Percentiles rank a stretch among this genome's conserved stretches.
These are phyloP conservation scores for Verticillium isaacii DNA, from an alignment of 2,329 filamentous ascomycete genomes.

Conservation along the genomic window DNA sequence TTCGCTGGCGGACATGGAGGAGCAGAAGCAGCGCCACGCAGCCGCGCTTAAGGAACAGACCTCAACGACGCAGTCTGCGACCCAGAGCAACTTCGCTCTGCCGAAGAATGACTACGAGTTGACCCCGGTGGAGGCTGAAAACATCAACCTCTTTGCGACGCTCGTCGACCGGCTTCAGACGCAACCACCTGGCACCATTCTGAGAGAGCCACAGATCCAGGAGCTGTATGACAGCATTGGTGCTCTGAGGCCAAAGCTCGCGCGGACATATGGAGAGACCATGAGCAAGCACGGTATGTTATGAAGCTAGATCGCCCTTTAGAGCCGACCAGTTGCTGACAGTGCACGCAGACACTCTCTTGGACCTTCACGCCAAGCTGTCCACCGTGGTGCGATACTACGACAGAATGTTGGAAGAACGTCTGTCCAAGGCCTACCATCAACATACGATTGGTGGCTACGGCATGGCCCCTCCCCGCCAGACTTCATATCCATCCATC, in stretches of 20 bases:
- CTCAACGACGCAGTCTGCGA: conserved; percentile 42
- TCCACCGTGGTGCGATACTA: conserved; percentile 97
- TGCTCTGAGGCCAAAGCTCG: conserved; percentile 86
- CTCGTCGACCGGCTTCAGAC: conserved; percentile 92
- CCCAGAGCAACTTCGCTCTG: conserved; percentile 49
- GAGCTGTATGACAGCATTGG: conserved; percentile 97
- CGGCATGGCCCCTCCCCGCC: conserved; percentile 46
- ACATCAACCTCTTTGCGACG: conserved; percentile 93
- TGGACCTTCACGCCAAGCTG: conserved; percentile 91
- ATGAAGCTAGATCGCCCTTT: no score
- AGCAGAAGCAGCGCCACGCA: conserved; percentile 90
- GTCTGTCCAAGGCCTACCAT: conserved; percentile 86
- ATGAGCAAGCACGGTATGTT: conserved; percentile 96
- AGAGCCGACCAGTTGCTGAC: conserved; percentile 23
- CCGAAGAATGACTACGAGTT: conserved; percentile 94
- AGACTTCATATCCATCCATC: conserved; percentile 65
- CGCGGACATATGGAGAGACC: conserved; percentile 92
- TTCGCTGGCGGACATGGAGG: conserved; percentile 93
- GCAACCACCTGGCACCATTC: conserved; percentile 88
- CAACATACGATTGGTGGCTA: conserved; percentile 71
- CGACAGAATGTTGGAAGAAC: conserved; percentile 95
- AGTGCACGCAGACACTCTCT: conserved; percentile 65
- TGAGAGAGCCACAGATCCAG: conserved; percentile 96
- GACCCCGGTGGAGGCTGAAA: conserved; percentile 89
- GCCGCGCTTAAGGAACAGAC: conserved; percentile 78